Percentiles rank a stretch among this genome's conserved stretches.
phyloP scores from a whole-genome alignment of 2,329 filamentous ascomycete genomes.

The Nothophaeocryptopus gaeumannii region DNA sequence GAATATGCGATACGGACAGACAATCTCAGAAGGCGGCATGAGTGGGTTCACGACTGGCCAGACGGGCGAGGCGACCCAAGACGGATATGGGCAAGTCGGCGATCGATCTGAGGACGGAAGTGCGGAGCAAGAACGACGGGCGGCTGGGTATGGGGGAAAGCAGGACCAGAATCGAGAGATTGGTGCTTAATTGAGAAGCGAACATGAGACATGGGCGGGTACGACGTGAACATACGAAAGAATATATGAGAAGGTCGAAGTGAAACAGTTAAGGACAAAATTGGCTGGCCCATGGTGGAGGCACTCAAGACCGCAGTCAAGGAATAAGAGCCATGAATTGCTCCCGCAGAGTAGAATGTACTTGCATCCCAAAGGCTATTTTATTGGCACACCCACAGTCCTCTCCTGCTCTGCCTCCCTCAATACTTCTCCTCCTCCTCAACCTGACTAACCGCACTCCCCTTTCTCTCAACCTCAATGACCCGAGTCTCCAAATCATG shows the following conservation, averaged over 20 bases:
- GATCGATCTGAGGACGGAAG: constrained; percentile 29
- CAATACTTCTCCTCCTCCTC: constrained; percentile 18
- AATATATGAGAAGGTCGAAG: no score
- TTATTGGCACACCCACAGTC: no score
- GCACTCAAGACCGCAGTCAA: no score
- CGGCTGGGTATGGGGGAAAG: constrained; percentile 39
- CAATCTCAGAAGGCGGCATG: constrained; percentile 55
- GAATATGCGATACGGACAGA: constrained; percentile 56
- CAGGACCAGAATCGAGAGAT: constrained; percentile 30
- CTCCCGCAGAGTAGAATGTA: no score
- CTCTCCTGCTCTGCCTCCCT: neutral
- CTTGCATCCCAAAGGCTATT: no score
- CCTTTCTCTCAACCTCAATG: constrained; percentile 57
- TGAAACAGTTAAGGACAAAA: no score
- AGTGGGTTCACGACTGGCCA: constrained; percentile 51
- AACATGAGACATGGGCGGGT: no score
- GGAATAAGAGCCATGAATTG: no score
- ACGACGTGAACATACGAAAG: no score
- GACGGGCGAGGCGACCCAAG: constrained; percentile 38
- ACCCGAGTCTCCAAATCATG: constrained; percentile 60
- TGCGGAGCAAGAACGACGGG: constrained; percentile 39
- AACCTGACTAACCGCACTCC: constrained; percentile 25
- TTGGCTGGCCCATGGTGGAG: no score
- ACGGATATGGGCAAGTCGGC: constrained; percentile 32
- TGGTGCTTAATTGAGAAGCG: neutral